phyloP scores from a whole-genome alignment of 441 rosid genomes.

The Populus tomentosa region DNA sequence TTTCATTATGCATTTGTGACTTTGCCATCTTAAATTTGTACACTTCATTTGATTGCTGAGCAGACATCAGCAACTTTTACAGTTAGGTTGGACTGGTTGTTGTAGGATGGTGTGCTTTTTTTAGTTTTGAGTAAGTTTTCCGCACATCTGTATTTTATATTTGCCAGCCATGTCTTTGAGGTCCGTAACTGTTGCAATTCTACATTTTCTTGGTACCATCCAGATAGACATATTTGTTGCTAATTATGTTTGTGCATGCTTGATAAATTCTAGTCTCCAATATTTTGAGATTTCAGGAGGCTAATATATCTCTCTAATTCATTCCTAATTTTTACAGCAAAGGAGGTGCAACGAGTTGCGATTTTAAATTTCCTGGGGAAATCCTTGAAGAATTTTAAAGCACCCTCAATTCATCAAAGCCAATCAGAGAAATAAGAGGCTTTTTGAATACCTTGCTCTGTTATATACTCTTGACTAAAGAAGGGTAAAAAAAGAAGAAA shows the following conservation, averaged over 20 bases:
- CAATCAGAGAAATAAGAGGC: constrained; percentile 19
- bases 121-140: neutral
- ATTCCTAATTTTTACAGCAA: constrained; percentile 39
- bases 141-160: neutral
- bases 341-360: constrained; percentile 77
- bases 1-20: neutral
- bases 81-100: neutral
- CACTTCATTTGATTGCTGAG: neutral
- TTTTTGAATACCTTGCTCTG: neutral
- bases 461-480: neutral
- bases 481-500: too few relatives aligned
- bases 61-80: neutral
- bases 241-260: neutral
- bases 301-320: neutral
- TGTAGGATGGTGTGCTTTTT: neutral
- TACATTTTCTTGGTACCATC: neutral
- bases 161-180: neutral
- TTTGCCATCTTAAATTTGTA: neutral
- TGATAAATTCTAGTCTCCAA: neutral
- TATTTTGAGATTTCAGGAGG: constrained; percentile 2
- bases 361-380: constrained; percentile 62
- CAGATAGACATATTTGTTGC: neutral
- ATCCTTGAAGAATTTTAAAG: constrained; percentile 36
- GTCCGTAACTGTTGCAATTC: neutral
- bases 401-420: constrained; percentile 25